Conservation (phyloP, 768 basidiomycete genomes). For the Pleurotus eryngii region DNA sequence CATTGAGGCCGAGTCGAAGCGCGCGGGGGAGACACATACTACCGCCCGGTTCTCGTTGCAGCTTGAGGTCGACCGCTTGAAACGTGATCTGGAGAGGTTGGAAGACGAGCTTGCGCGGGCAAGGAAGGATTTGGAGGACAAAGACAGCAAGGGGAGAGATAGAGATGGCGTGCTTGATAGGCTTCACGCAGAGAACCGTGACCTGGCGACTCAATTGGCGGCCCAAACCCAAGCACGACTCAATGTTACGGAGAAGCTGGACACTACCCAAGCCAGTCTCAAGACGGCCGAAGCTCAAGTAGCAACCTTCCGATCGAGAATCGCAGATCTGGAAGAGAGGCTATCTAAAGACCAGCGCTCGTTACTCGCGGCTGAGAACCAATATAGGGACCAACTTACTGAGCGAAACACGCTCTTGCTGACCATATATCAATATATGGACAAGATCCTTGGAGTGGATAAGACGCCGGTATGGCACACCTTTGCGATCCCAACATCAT, state of each 20-base stretch:
- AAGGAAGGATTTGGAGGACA: conserved; percentile 63
- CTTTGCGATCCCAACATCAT: not conserved
- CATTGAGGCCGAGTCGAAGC: conserved; percentile 73
- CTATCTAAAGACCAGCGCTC: conserved; percentile 80
- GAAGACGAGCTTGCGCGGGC: conserved; percentile 77
- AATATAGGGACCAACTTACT: conserved; percentile 88
- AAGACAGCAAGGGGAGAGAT: conserved; percentile 63
- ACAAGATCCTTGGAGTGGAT: conserved; percentile 88
- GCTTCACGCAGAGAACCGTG: conserved; percentile 76
- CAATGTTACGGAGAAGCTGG: conserved; percentile 89
- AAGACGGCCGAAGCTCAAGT: conserved; percentile 71
- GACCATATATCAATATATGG: conserved; percentile 93
- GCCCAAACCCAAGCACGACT: conserved; percentile 85
- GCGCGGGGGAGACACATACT: conserved; percentile 80
- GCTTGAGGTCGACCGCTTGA: conserved; percentile 83
- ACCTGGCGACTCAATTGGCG: conserved; percentile 74
- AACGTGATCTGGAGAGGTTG: conserved; percentile 76
- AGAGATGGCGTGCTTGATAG: conserved; percentile 72
- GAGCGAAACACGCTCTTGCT: conserved; percentile 90
- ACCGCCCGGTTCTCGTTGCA: conserved; percentile 84
- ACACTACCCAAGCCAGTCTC: conserved; percentile 56
- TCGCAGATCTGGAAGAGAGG: conserved; percentile 74
- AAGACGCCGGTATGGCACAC: conserved; percentile 66
- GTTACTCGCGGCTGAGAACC: conserved; percentile 65
- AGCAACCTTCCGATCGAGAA: conserved; percentile 51